These are phyloP conservation scores for Hypoxylon sp. DNA, from an alignment of 2,329 filamentous ascomycete species.

Conservation along the genomic window DNA sequence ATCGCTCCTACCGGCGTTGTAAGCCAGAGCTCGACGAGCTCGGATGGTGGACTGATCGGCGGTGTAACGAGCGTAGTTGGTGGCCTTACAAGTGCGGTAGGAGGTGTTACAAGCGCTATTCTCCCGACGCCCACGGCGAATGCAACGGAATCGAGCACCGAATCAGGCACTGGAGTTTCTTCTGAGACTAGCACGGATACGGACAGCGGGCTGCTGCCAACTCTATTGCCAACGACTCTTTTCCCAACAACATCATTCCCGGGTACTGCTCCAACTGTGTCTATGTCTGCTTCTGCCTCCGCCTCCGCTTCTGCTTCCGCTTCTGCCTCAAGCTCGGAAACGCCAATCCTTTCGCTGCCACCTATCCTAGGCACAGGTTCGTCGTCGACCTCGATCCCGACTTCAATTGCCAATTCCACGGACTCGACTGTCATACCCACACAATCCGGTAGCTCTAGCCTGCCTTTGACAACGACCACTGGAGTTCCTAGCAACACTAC, in stretches of 20 bases:
- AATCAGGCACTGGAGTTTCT: conserved; percentile 15
- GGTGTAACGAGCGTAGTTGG: conserved; percentile 39
- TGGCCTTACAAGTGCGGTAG: conserved; percentile 35
- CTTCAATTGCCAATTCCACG: conserved; percentile 34
- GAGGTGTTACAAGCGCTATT: conserved; percentile 34
- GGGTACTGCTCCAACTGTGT: conserved; percentile 39
- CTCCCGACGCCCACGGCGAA: conserved; percentile 37
- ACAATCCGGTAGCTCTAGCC: conserved; percentile 32
- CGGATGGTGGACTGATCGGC: conserved; percentile 45
- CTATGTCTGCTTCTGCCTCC: conserved; percentile 6
- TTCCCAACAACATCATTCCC: conserved; percentile 37
- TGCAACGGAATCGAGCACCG: conserved; percentile 41
- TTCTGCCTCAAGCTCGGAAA: conserved; percentile 30
- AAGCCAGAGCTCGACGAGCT: conserved; percentile 41
- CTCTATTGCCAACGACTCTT: conserved; percentile 32
- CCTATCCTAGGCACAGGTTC: conserved; percentile 35
- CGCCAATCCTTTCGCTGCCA: conserved; percentile 33
- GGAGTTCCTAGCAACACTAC: conserved; percentile 38
- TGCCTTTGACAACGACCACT: conserved; percentile 22
- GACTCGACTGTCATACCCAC: conserved; percentile 38
- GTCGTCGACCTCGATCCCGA: conserved; percentile 18
- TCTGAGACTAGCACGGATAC: conserved; percentile 22
- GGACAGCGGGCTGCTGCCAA: conserved; percentile 33
- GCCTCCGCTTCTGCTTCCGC: conserved; percentile 23
- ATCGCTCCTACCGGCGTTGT: conserved; percentile 52